These are phyloP conservation scores for Climacium dendroides DNA, from an alignment of 225 moss, liverwort and hornwort genomes.

Conservation along the genomic window DNA sequence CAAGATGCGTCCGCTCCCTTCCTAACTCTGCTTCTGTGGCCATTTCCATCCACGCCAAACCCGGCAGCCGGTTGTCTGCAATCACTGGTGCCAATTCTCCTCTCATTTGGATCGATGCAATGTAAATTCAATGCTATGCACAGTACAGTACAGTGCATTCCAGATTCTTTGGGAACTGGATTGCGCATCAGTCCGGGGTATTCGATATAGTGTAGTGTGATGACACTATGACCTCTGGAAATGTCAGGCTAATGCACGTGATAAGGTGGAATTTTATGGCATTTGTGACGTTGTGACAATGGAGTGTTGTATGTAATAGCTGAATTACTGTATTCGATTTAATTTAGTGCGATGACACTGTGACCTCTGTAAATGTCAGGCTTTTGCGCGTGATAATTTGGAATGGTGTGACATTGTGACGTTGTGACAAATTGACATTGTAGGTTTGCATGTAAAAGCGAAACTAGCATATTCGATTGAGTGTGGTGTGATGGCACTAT, in stretches of 20 bases:
- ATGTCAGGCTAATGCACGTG: not conserved
- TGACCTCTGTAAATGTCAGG: not conserved
- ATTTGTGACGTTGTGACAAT: not conserved
- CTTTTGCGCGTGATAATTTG: not conserved
- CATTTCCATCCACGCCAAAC: constrained; percentile 54
- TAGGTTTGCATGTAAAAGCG: not conserved
- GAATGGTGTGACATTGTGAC: not conserved
- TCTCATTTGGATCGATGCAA: not conserved
- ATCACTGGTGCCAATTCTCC: constrained; percentile 30
- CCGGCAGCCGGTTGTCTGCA: constrained; percentile 45
- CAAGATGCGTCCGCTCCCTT: constrained; percentile 9
- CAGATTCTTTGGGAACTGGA: not conserved
- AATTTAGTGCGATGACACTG: not conserved
- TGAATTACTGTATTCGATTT: not conserved
- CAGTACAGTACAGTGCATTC: not conserved
- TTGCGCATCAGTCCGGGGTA: not conserved
- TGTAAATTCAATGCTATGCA: not conserved
- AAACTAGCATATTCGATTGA: not conserved
- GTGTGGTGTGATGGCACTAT: not conserved
- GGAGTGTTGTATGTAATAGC: not conserved
- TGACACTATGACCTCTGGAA: not conserved
- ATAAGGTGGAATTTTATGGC: not conserved
- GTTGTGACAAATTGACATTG: not conserved
- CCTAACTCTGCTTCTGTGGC: constrained; percentile 34
- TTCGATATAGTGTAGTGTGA: not conserved